Base-by-base conservation (phyloP, 352 stramenopile genomes). In the Aphanomyces invadans region DNA sequence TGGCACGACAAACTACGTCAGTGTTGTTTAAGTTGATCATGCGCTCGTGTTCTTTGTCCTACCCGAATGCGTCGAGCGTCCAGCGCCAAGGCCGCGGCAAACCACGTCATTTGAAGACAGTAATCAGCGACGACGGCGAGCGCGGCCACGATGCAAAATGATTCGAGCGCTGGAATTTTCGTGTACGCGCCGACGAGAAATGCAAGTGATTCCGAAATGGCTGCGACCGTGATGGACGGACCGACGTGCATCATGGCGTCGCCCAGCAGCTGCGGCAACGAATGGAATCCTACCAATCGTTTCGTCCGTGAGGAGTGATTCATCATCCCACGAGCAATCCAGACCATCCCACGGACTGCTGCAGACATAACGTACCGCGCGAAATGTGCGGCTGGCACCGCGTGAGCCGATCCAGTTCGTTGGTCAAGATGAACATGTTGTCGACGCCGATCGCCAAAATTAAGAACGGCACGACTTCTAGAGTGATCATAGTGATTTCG, bases 401-500 rank as follows among this genome's bases (percentile, higher is more conserved):
- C 11, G 73, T 70, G 10, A 91, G 74, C 15, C 84, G 76, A 45
- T 92, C 84, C 56, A 92, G 89, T 56, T 95, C 86, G 68, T 94
- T 92, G 19, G 87, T 93, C 2, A 96, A 65, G 68, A 96, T 95
- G 65, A 96, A 95, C 86, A 96, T 95, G 70, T 97, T 97, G 74
- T 97, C 89, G 31, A 97, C 87, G 19, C 89, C 89, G 62, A 97
- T 96, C 2, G 89, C 87, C 19, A 97, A 72, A n/a, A 95, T 86
- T 52, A 97, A 71, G 59, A 97, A 97, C 17, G 89, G 89, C 42
- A 97, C 87, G 12, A 97, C 89, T 68, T 97, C 87, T 31, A 92
- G 75, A 39, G 90, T 93, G 70, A 96, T 96, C 82, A 96, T 95
- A 32, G 88, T 96, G 26, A 95, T 87, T 59, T 91, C 74, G 64